Evolutionary conservation across 2,329 filamentous ascomycete genomes (phyloP), one percentile per base, ranked within the genome.

Genomic region (Ambrosiella xylebori): DNA sequence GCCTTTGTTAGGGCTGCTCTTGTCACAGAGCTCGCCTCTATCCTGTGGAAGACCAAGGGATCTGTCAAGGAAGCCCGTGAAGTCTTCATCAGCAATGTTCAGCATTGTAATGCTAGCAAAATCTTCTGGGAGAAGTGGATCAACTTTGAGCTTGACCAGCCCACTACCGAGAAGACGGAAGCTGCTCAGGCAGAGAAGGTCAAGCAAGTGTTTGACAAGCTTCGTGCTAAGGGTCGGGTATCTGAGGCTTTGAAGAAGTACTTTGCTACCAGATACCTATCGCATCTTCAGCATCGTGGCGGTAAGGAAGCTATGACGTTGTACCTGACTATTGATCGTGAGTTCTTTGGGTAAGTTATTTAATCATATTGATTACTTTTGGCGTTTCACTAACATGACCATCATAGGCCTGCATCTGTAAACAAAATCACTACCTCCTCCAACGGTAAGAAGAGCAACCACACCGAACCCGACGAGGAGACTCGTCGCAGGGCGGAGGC

Each of bases 91-190:
- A 85, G 84, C 69, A 91, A 95, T 64, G 77, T 86, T 58, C 82
- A 89, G 66, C 88, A 82, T 76, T 95, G 94, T 67, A 76, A 84
- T 1, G 87, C 93, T 66, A 95, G 89, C 68, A 80, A 82, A 39
- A 76, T 86, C 49, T 97, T 97, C 74, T 98, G 93, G 91, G 76
- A 82, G 64, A 86, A 81, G 65, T 97, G 89, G 75, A 78, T 97
- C 57, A 75, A 85, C 60, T 95, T 98, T 66, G 93, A 98, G 72
- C 75, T 94, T 54, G 82, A 86, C 59, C 90, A 95, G 68, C 85
- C 87, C 9, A 84, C 83, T 1, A 82, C 74, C 61, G 71, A 75
- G 1, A 78, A 82, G 54, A 75, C 77, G 1, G 86, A 91, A 65
- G 64, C 74, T 1, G 73, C 80, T 59, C 81, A 88, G 59, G 81